These are phyloP conservation scores for Pinus albicaulis DNA, from an alignment of 75 land plant species.

Conservation along the genomic window DNA sequence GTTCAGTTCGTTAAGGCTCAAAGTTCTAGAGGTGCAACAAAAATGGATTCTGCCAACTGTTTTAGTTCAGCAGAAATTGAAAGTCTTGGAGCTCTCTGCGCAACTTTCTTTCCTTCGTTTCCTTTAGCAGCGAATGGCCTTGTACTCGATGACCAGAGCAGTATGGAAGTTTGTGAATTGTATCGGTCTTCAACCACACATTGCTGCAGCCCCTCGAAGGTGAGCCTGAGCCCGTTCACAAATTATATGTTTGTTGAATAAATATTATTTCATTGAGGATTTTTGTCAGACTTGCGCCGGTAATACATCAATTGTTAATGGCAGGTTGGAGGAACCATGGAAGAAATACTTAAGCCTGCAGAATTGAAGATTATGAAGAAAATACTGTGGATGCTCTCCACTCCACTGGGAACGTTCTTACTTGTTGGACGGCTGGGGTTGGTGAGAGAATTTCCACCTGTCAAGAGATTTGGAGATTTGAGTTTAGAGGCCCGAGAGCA, in stretches of 20 bases:
- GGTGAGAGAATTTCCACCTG: not conserved
- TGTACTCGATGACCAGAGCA: not conserved
- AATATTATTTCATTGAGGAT: not conserved
- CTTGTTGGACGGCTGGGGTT: slow-evolving; percentile 2
- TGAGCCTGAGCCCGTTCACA: not conserved
- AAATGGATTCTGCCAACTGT: not conserved
- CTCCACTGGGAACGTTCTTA: slow-evolving; percentile 9
- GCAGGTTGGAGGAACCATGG: slow-evolving; percentile 6
- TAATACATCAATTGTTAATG: not conserved
- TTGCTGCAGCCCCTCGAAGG: not conserved
- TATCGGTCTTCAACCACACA: not conserved
- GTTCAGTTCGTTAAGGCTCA: no score
- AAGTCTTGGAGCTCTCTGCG: not conserved
- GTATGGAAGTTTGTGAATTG: not conserved
- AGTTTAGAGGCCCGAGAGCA: slow-evolving; percentile 8
- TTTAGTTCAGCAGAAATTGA: slow-evolving; percentile 1
- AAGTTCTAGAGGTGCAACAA: no score
- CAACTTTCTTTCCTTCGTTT: not conserved
- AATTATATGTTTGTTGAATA: no score
- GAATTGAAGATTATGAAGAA: not conserved
- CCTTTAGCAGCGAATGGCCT: not conserved
- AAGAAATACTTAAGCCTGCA: not conserved
- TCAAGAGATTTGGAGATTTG: slow-evolving; percentile 5
- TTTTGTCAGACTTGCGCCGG: not conserved
- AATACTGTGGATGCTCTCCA: slow-evolving; percentile 19